Percentiles rank a stretch among this genome's conserved stretches.
phyloP scores from a whole-genome alignment of 345 rosid species.

The Mallotus nudiflorus region DNA sequence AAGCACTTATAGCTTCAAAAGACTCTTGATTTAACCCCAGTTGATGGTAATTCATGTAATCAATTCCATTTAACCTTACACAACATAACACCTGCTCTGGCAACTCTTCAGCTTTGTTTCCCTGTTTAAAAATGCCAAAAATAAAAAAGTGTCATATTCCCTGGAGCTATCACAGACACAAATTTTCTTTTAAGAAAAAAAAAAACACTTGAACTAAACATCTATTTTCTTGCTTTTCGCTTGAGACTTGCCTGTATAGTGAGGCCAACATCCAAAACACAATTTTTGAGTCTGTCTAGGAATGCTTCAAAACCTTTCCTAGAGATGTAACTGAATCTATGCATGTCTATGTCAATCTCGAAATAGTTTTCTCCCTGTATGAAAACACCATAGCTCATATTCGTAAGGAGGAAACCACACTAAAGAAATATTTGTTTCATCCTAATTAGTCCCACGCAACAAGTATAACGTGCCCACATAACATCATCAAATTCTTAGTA shows the following conservation, averaged over 20 bases:
- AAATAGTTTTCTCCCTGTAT: slow-evolving; percentile 87
- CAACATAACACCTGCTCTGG: slow-evolving; percentile 94
- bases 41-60: slow-evolving; percentile 70
- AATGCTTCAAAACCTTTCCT: slow-evolving; percentile 96
- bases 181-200: not conserved
- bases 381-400: not conserved
- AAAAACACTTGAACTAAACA: no score
- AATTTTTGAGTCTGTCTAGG: slow-evolving; percentile 76
- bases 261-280: slow-evolving; percentile 87
- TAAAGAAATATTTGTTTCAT: no score
- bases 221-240: no score
- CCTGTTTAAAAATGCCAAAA: slow-evolving; percentile 45
- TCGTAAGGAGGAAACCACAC: no score
- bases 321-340: slow-evolving; percentile 92
- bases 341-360: slow-evolving; percentile 95
- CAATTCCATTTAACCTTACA: slow-evolving; percentile 67
- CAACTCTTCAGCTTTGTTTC: slow-evolving; percentile 85
- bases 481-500: no score
- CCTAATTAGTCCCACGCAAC: no score
- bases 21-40: slow-evolving; percentile 43
- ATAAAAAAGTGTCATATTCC: slow-evolving; percentile 7
- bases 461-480: no score
- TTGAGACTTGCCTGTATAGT: slow-evolving; percentile 95
- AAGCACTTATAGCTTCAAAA: slow-evolving; percentile 26
- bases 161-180: not conserved